Conservation (phyloP, 768 basidiomycete genomes). For the Boletus sp. region DNA sequence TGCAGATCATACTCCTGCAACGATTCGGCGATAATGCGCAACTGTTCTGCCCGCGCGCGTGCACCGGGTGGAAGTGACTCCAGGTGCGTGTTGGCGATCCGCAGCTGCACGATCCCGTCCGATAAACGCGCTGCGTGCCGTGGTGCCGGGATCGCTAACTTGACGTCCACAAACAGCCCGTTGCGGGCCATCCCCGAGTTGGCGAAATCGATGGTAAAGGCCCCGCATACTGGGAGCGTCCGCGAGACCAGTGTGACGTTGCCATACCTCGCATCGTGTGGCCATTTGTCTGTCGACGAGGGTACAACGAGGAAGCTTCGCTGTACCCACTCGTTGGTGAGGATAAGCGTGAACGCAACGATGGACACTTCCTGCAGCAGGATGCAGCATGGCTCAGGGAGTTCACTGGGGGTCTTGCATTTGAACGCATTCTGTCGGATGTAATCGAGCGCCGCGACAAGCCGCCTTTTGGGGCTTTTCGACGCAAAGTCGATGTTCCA, state of each 20-base stretch:
- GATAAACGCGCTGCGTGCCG: conserved; percentile 30
- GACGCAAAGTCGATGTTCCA: conserved; percentile 67
- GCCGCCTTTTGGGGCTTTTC: conserved; percentile 39
- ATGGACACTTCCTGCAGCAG: conserved; percentile 66
- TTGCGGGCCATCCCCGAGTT: conserved; percentile 49
- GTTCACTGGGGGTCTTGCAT: conserved; percentile 39
- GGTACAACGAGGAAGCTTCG: conserved; percentile 59
- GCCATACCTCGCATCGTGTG: conserved; percentile 49
- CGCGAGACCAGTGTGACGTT: conserved; percentile 67
- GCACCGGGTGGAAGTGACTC: conserved; percentile 57
- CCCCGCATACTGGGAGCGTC: conserved; percentile 45
- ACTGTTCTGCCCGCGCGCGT: conserved; percentile 45
- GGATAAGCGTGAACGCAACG: conserved; percentile 44
- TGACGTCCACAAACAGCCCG: conserved; percentile 57
- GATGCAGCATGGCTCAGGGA: conserved; percentile 58
- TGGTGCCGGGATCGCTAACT: conserved; percentile 37
- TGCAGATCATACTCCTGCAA: conserved; percentile 44
- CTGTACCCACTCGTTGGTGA: conserved; percentile 60
- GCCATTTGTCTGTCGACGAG: conserved; percentile 53
- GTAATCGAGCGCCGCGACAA: conserved; percentile 48
- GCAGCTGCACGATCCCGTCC: conserved; percentile 44
- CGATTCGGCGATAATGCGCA: conserved; percentile 48
- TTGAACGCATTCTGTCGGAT: conserved; percentile 51
- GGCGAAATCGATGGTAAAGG: conserved; percentile 52
- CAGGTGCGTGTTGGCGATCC: conserved; percentile 71